Base-by-base conservation (phyloP, 2,329 filamentous ascomycete species). In the Aspergillus floridensis region DNA sequence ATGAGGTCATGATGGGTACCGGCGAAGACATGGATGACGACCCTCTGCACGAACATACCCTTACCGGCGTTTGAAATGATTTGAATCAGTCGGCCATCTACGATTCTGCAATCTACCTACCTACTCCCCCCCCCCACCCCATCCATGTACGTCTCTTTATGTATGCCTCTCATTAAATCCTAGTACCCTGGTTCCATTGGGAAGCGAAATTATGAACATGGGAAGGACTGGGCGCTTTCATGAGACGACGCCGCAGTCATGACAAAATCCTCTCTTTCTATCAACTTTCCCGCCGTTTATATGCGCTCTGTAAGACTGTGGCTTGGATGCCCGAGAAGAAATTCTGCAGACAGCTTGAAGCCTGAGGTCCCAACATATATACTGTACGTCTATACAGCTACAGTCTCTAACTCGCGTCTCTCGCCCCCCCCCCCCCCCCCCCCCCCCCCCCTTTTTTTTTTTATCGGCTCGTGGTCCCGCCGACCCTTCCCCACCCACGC, bases 1-100 rank as follows among this genome's bases (percentile, higher is more conserved):
- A 74, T 62, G 74, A 72, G 52, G 70, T 66, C 44, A 75, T 74
- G 62, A 66, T 71, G 46, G 72, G 64, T 38, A 71, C 68, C 32
- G 75, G 70, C 19, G 71, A 72, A 47, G 72, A 73, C 49, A 68
- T 68, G 19, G 75, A 72, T 53, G 72, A 69, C 46, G 72, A 75
- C 65, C 64, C 65, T 57, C 66, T 74, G 64, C 72, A 74, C 68
- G 71, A 75, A 59, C 59, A 68, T 64, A 58, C 57, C 51, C 59
- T 61, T 29, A 32, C 49, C 5, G 59, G 47, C 47, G 52, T 32
- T 21, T 61, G 50, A 44, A 19, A n/a, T 19, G 16, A 44, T 4
- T 12, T 12, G 7, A 4, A 5, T 16, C 5, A 5, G 16, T 19
- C 38, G 38, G 6, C 38, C 5, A 52, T 32, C 32, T 49, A 12